Conservation (phyloP, 2,329 filamentous ascomycete genomes). For the Pestalotiopsis sp. region DNA sequence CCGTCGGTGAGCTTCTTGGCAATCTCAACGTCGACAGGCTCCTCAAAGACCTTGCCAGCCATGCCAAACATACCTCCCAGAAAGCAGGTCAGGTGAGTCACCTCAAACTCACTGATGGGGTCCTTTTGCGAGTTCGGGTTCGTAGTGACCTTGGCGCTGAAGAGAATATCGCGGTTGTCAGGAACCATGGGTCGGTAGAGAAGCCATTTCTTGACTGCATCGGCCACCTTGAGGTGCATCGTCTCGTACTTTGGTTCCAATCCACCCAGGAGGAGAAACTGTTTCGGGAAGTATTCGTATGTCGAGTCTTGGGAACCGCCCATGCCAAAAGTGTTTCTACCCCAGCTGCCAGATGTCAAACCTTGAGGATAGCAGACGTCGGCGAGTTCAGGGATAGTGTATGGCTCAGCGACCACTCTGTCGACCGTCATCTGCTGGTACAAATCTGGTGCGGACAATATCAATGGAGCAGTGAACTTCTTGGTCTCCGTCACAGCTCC, state of each 20-base stretch:
- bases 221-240: constrained; percentile 71
- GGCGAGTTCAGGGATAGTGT: not conserved
- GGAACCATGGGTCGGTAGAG: constrained; percentile 79
- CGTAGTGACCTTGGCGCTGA: constrained; percentile 66
- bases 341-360: constrained; percentile 50
- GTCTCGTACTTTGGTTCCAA: constrained; percentile 70
- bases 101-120: constrained; percentile 57
- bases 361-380: constrained; percentile 61
- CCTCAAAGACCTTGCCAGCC: constrained; percentile 63
- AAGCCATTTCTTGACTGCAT: constrained; percentile 71
- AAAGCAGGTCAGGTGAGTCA: constrained; percentile 69
- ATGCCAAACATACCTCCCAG: constrained; percentile 72
- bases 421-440: constrained; percentile 15
- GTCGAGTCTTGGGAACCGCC: constrained; percentile 71
- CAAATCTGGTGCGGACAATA: constrained; percentile 13
- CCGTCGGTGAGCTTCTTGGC: constrained; percentile 67
- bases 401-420: constrained; percentile 13
- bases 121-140: constrained; percentile 43
- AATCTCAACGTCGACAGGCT: constrained; percentile 62
- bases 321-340: constrained; percentile 57
- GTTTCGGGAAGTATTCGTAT: constrained; percentile 72
- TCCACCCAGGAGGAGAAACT: constrained; percentile 79
- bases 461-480: constrained; percentile 2
- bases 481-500: not conserved
- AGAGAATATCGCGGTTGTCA: constrained; percentile 69